Percentiles rank a stretch among this genome's conserved stretches.
phyloP scores from a whole-genome alignment of 257 asterid genomes.

The Penstemon barbatus region DNA sequence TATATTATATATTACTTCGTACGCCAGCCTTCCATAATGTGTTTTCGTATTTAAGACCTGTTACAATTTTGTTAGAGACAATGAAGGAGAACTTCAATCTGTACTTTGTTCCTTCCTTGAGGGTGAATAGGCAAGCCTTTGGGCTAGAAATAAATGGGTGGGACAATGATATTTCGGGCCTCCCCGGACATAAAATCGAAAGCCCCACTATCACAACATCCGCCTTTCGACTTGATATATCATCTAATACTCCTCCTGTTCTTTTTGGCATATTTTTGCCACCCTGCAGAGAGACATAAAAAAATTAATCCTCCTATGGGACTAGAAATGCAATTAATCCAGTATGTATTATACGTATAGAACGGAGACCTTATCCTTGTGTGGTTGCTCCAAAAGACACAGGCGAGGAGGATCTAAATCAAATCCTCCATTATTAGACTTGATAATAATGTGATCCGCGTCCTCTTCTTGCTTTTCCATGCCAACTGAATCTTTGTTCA shows the following conservation, averaged over 20 bases:
- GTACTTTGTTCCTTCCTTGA: conserved; percentile 55
- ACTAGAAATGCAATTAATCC: not conserved
- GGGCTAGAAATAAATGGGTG: conserved; percentile 57
- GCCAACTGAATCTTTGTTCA: conserved; percentile 10
- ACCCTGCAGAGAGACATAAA: conserved; percentile 15
- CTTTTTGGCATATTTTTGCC: conserved; percentile 18
- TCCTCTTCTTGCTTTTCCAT: not conserved
- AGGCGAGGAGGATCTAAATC: conserved; percentile 6
- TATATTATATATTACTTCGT: conserved; percentile 25
- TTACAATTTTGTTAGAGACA: conserved; percentile 47
- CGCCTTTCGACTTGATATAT: conserved; percentile 24
- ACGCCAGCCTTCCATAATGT: conserved; percentile 58
- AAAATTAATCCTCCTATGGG: not conserved
- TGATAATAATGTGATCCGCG: not conserved
- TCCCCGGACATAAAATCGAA: conserved; percentile 43
- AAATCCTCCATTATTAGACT: not conserved
- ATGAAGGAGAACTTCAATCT: conserved; percentile 46
- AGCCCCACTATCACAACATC: conserved; percentile 39
- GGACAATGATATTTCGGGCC: conserved; percentile 42
- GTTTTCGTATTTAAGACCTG: conserved; percentile 54
- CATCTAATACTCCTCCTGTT: conserved; percentile 31
- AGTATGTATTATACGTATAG: not conserved
- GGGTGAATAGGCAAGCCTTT: conserved; percentile 53
- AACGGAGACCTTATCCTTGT: conserved; percentile 13
- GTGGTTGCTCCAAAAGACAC: conserved; percentile 11